Percentiles rank a stretch among this genome's conserved stretches.
Conservation (phyloP, 2,329 filamentous ascomycete species). For the Lachnellula hyalina region DNA sequence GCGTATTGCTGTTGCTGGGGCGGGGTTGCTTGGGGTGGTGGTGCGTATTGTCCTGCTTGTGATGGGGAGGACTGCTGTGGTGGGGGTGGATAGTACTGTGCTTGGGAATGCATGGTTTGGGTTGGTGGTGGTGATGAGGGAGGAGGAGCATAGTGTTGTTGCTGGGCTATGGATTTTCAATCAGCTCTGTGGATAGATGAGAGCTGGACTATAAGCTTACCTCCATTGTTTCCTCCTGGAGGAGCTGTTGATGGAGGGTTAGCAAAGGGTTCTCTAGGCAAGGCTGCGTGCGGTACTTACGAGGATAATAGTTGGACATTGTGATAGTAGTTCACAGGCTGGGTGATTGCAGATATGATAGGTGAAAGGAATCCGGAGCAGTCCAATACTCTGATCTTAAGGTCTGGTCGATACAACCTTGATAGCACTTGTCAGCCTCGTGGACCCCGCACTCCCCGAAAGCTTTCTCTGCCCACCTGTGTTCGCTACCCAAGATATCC, state of each 20-base stretch:
- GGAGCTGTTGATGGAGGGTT: slow-evolving; percentile 23
- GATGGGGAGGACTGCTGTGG: slow-evolving; percentile 27
- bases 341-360: not conserved
- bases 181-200: slow-evolving; percentile 2
- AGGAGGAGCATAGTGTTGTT: slow-evolving; percentile 27
- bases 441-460: slow-evolving; percentile 5
- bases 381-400: slow-evolving; percentile 2
- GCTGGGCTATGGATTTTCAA: slow-evolving; percentile 14
- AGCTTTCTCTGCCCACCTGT: not conserved
- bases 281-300: slow-evolving; percentile 24
- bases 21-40: slow-evolving; percentile 25
- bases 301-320: slow-evolving; percentile 31
- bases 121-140: slow-evolving; percentile 28
- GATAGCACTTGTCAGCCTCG: slow-evolving; percentile 4
- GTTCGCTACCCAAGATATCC: too few species aligned
- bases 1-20: slow-evolving; percentile 21
- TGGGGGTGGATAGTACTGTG: slow-evolving; percentile 31
- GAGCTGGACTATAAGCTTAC: slow-evolving; percentile 9
- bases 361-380: slow-evolving; percentile 3
- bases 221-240: slow-evolving; percentile 24
- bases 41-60: slow-evolving; percentile 20
- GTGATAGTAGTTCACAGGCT: slow-evolving; percentile 5
- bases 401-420: not conserved
- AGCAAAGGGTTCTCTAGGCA: slow-evolving; percentile 10
- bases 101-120: slow-evolving; percentile 18